phyloP scores from a whole-genome alignment of 352 stramenopile species.

The Peronospora farinosa region DNA sequence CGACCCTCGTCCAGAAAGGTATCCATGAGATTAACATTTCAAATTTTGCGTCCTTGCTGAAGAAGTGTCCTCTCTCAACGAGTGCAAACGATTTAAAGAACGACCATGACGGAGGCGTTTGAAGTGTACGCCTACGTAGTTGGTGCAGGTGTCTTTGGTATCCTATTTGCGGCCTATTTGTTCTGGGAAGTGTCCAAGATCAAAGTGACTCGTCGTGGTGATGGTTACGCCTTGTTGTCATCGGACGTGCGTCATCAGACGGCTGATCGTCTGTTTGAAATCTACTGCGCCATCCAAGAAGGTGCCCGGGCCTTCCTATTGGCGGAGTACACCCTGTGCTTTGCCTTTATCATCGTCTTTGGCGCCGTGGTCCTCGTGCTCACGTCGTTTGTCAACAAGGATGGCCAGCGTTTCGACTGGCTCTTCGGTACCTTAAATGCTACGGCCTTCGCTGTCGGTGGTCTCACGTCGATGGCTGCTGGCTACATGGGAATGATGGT shows the following conservation, averaged over 20 bases:
- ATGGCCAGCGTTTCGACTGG: conserved; percentile 80
- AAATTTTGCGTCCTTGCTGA: conserved; percentile 49
- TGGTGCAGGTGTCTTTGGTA: conserved; percentile 58
- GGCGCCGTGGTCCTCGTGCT: conserved; percentile 86
- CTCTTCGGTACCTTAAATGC: conserved; percentile 91
- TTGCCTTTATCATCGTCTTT: conserved; percentile 93
- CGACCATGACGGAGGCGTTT: conserved; percentile 45
- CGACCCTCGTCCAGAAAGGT: neutral
- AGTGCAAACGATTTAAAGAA: conserved; percentile 7
- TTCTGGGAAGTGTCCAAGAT: conserved; percentile 88
- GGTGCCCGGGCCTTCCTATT: conserved; percentile 96
- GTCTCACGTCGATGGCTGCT: conserved; percentile 94
- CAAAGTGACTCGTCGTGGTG: conserved; percentile 77
- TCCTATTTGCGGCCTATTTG: conserved; percentile 77
- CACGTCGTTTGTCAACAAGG: conserved; percentile 87
- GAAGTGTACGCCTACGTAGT: conserved; percentile 69
- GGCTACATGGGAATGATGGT: conserved; percentile 99
- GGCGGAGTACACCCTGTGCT: conserved; percentile 97
- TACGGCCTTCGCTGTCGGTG: conserved; percentile 96
- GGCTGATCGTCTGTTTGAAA: conserved; percentile 82
- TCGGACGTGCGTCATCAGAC: conserved; percentile 75
- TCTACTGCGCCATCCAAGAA: conserved; percentile 96
- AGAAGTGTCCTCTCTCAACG: neutral
- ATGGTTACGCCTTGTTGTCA: conserved; percentile 74
- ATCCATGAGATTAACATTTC: conserved; percentile 35